A percentile compares a stretch with the other conserved stretches of the same genome.
phyloP scores from a whole-genome alignment of 345 rosid species.

The Pugionium dolabratum region DNA sequence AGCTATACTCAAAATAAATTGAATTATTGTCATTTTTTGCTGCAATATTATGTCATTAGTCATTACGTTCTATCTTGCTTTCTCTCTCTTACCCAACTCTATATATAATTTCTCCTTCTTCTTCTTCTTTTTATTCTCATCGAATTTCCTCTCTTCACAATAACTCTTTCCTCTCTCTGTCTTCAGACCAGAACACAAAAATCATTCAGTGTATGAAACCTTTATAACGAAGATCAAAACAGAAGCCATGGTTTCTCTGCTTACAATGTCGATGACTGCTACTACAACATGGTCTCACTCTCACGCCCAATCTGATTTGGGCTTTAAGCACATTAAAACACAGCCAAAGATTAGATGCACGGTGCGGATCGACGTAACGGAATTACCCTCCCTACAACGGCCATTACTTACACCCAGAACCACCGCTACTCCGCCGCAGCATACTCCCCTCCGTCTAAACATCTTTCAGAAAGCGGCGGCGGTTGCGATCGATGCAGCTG shows the following conservation, averaged over 20 bases:
- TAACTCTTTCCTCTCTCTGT: constrained; percentile 15
- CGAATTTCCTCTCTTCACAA: constrained; percentile 20
- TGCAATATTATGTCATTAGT: neutral
- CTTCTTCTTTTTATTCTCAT: constrained; percentile 14
- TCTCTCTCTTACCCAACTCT: constrained; percentile 37
- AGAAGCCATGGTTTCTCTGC: constrained; percentile 32
- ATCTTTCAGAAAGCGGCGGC: constrained; percentile 68
- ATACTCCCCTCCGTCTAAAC: constrained; percentile 50
- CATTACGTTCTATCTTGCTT: neutral
- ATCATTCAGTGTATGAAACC: constrained; percentile 11
- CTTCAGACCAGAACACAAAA: constrained; percentile 26
- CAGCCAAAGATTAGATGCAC: constrained; percentile 32
- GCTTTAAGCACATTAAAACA: constrained; percentile 32
- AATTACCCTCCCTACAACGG: constrained; percentile 25
- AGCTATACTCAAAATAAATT: no score
- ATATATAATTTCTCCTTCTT: constrained; percentile 32
- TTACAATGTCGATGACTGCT: constrained; percentile 29
- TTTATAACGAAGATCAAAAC: constrained; percentile 10
- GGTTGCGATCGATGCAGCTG: constrained; percentile 58
- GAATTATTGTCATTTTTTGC: no score
- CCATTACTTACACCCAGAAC: constrained; percentile 26
- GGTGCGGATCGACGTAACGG: constrained; percentile 33
- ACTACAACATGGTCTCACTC: constrained; percentile 28
- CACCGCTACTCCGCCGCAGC: constrained; percentile 31
- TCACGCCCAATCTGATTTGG: constrained; percentile 17